Conservation (phyloP, 2,329 filamentous ascomycete genomes). For the Neospermospora avenae region DNA sequence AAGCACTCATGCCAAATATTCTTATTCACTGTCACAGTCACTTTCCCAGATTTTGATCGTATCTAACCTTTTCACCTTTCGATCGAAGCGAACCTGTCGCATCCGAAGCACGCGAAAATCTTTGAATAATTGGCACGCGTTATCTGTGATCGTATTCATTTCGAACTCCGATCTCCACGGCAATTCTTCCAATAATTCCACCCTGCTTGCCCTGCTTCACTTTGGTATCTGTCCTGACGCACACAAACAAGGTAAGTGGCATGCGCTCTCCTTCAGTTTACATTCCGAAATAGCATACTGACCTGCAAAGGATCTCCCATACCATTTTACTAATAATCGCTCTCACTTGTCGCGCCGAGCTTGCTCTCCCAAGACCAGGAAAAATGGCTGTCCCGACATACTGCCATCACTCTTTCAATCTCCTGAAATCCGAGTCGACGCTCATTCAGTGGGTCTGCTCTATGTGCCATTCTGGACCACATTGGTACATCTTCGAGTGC, state of each 20-base stretch:
- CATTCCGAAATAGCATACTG: background rate
- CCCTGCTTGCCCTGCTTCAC: background rate
- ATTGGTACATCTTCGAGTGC: slow-evolving; percentile 69
- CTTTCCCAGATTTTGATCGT: background rate
- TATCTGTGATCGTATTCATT: background rate
- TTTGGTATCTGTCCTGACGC: background rate
- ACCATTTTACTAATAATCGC: background rate
- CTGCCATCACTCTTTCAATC: slow-evolving; percentile 60
- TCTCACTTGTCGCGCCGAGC: background rate
- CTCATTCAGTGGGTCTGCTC: slow-evolving; percentile 65
- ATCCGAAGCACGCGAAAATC: background rate
- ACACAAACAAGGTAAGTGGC: background rate
- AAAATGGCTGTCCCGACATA: slow-evolving; percentile 52
- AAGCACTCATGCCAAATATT: background rate
- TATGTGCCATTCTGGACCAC: slow-evolving; percentile 60
- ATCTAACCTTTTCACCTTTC: background rate
- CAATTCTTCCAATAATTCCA: background rate
- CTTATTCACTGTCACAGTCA: background rate
- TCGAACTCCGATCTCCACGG: background rate
- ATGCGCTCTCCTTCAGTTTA: background rate
- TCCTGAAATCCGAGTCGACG: slow-evolving; percentile 65
- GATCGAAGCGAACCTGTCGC: background rate
- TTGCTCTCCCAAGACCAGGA: background rate
- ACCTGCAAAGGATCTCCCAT: background rate
- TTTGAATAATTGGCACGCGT: background rate